A percentile compares a stretch with the other conserved stretches of the same genome.
These are phyloP conservation scores for Fusarium oxysporum DNA, from an alignment of 2,329 filamentous ascomycete genomes.

Conservation along the genomic window DNA sequence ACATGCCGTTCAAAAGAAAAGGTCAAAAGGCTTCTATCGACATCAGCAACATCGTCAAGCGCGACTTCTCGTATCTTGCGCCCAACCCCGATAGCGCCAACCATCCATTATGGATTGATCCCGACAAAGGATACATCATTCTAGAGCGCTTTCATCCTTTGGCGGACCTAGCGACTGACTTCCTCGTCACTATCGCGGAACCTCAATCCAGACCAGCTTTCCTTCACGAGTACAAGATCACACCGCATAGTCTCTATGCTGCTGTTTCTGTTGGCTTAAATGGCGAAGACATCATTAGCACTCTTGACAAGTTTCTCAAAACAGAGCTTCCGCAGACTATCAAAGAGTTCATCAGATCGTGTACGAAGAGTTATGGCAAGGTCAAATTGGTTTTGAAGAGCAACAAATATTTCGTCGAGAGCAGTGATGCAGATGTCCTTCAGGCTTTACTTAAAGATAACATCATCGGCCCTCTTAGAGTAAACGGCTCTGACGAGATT, in stretches of 20 bases:
- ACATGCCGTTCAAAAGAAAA: neutral
- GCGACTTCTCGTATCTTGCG: constrained; percentile 85
- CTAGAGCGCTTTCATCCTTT: constrained; percentile 93
- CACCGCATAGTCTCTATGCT: constrained; percentile 93
- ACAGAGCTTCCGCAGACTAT: constrained; percentile 84
- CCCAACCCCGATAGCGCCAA: constrained; percentile 88
- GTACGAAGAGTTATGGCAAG: constrained; percentile 92
- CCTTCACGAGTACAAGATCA: constrained; percentile 93
- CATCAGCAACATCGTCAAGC: constrained; percentile 18
- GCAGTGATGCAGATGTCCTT: constrained; percentile 86
- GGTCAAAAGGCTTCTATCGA: neutral
- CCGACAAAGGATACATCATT: constrained; percentile 85
- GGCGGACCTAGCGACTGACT: constrained; percentile 89
- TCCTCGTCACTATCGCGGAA: constrained; percentile 95
- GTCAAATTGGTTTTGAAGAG: constrained; percentile 95
- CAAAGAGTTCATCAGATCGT: constrained; percentile 79
- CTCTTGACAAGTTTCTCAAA: constrained; percentile 89
- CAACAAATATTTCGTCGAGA: constrained; percentile 94
- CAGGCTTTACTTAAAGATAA: constrained; percentile 86
- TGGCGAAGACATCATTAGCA: constrained; percentile 88
- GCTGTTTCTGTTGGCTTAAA: constrained; percentile 92
- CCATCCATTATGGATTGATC: constrained; percentile 93
- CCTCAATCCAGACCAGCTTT: constrained; percentile 89
- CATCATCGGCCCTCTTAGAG: constrained; percentile 81
- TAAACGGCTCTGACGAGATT: constrained; percentile 77